Evolutionary conservation across 192 early-diverging fungal genomes (phyloP), one percentile per base, ranked within the genome.

Genomic region (Umbelopsis isabellina): DNA sequence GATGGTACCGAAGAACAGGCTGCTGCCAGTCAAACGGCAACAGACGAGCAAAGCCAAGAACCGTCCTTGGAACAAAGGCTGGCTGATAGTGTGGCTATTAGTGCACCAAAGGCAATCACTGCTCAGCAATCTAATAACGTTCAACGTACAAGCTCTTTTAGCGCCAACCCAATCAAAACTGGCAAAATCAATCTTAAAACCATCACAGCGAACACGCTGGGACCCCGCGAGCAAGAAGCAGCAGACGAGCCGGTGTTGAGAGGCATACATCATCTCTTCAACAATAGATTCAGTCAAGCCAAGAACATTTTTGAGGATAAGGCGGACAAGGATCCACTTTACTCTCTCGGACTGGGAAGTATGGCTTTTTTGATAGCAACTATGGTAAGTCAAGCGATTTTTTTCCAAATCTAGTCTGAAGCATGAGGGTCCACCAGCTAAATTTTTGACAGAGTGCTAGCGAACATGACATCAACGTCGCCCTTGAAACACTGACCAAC

Each of bases 281-380:
- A 79, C 45, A 79, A 79, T 37, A 50, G 66, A 25, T 79, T 79
- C 33, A 75, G 66, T 65, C 49, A 49, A 16, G 78, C 78, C 6
- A 75, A 72, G 22, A 18, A 65, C 0, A 4, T 71, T 4, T 75
- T 75, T 58, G 64, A 68, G 18, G 46, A 66, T 35, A 74, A 75
- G 25, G 78, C 73, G 23, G 46, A 58, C n/a, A 72, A 70, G 48
- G 81, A 87, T 52, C 85, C 85, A 10, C 69, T 87, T 22, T 81
- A 82, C 66, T 82, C 82, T n/a, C 72, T 87, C 23, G 83, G 82
- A 10, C 75, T 81, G 4, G 83, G 85, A 45, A 75, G 80, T 25
- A 76, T 87, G 33, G 80, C 85, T 10, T 85, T 83, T 52, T 74
- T 87, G 69, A 87, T 66, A 48, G 72, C 72, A 55, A 20, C 67